Evolutionary conservation across 805 yeast genomes (phyloP), one percentile per base, ranked within the genome.

Genomic region (Tetrapisispora pingtungensis): DNA sequence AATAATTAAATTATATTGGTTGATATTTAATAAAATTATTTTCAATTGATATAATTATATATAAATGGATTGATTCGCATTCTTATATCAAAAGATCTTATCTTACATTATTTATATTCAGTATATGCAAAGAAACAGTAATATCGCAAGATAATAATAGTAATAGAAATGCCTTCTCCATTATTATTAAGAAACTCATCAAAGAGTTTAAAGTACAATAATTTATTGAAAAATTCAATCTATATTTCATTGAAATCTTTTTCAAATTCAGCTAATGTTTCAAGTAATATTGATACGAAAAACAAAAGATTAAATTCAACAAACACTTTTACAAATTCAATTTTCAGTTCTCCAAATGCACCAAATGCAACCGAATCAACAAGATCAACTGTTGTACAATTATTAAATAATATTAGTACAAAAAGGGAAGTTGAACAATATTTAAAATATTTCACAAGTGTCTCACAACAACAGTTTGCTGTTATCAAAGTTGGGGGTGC

Each of bases 401-500:
- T 93, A 42, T 73, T 93, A 62, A 93, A 90, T 71, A 93, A 89
- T 66, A 93, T 93, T 53, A 97, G 97, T 22, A 88, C 97, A 40
- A 94, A 93, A 63, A 77, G 97, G 51, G 99, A 93, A 68, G 98
- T 93, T 36, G 98, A 93, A 65, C 99, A 93, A 66, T 93, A 93
- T 66, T 75, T 93, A 59, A 89, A 88, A 64, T 90, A 90, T 66
- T 93, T 93, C 73, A 89, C 97, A 1, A 87, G 96, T 28, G 97
- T 93, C 15, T 81, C 88, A 6, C 89, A 88, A 54, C 97, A 93
- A 63, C 97, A 93, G 59, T 93, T 93, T 58, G 99, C 99, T 3
- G 96, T 93, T 36, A 93, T 93, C 67, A 93, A 93, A 65, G 98
- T 93, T 36, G 99, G 99, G 34, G 99, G 99, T 51, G 99, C 98